Percentiles rank a stretch among this genome's conserved stretches.
phyloP scores from a whole-genome alignment of 1,139 yeast species.

The Hansenula lynferdii region DNA sequence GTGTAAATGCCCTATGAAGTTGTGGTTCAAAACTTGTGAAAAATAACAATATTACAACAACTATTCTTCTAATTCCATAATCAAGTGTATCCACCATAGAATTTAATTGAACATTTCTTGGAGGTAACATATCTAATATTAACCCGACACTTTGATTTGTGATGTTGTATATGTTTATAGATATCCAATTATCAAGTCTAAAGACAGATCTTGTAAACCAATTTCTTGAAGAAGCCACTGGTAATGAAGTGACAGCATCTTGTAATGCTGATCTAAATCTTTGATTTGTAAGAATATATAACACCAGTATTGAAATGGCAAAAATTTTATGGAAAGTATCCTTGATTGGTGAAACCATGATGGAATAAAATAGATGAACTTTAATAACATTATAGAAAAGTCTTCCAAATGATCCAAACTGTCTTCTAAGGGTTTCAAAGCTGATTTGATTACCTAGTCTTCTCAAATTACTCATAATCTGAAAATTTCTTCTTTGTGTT shows the following conservation, averaged over 20 bases:
- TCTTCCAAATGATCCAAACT: neutral
- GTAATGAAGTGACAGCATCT: neutral
- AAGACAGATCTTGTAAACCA: neutral
- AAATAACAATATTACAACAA: constrained; percentile 6
- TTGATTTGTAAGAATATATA: neutral
- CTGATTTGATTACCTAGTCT: neutral
- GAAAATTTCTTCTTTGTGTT: no score
- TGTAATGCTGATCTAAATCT: neutral
- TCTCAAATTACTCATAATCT: neutral
- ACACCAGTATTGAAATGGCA: neutral
- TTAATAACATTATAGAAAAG: neutral
- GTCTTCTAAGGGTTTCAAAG: neutral
- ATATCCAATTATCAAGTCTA: neutral
- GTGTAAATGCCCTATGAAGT: constrained; percentile 6
- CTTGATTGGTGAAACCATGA: neutral
- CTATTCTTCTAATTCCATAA: neutral
- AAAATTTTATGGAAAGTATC: neutral
- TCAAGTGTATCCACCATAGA: no score
- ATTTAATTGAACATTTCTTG: neutral
- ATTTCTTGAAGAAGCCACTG: neutral
- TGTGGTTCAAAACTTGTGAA: constrained; percentile 9
- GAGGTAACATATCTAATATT: neutral
- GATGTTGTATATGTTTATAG: neutral
- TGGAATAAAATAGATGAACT: neutral
- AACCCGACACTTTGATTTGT: neutral